Base-by-base conservation (phyloP, 2,329 filamentous ascomycete species). In the Lachnellula arida region DNA sequence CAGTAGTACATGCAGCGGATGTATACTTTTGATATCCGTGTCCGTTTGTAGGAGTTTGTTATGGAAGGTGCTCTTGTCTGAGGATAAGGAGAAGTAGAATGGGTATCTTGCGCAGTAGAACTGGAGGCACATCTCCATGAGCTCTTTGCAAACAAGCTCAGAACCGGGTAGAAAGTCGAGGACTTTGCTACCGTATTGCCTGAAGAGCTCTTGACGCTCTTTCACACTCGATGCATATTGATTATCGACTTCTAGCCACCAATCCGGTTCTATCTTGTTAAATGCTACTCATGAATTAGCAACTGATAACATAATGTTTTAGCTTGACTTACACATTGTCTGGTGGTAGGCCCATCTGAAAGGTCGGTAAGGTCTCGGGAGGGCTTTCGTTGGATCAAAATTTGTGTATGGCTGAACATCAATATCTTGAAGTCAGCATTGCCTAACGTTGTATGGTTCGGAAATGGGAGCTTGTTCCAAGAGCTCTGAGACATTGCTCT, bases 311-410 rank as follows among this genome's bases (percentile, higher is more conserved):
- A 32, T 39, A 37, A 4, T 7, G 28, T 28, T 15, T 39, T 35
- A 9, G 37, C 12, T 23, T 25, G 14, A 78, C 86, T 64, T 80
- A 93, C 89, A 89, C 91, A 96, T 95, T 0, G 90, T 95, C 68
- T 96, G 91, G 68, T 94, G 89, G 67, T 95, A 96, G 0, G 79
- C 76, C 91, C 91, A 95, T 65, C 91, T 73, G 44, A 95, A 88
- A 0, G 91, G 91, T 42, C 91, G 79, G 68, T 92, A 95, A 0
- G 90, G 90, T 55, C 91, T 78, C 1, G 90, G 81, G 9, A 79
- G 65, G 0, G 90, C 89, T 60, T 77, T 88, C 14, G 78, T 73
- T 53, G 91, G 84, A 60, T 89, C 76, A 67, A 94, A 94, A 4
- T 81, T 75, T 1, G 69, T 64, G 54, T 88, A 85, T 0, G 87